These are phyloP conservation scores for Triangularia setosa DNA, from an alignment of 2,329 filamentous ascomycete genomes.

Conservation along the genomic window DNA sequence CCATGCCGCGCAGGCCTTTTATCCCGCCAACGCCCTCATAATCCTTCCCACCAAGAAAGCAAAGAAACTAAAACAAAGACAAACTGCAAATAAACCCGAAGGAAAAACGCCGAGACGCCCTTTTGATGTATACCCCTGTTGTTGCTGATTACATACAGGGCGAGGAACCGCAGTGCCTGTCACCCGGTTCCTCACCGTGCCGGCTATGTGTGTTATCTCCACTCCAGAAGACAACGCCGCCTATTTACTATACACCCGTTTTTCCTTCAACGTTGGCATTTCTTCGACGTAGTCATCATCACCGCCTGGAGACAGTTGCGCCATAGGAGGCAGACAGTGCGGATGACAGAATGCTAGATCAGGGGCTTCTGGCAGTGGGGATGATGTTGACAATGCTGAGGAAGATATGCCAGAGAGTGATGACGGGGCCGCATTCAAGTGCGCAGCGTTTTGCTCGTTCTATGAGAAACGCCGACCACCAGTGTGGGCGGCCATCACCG, in stretches of 20 bases:
- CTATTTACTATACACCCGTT: slow-evolving; percentile 9
- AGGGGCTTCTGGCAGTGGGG: neutral
- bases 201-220: slow-evolving; percentile 23
- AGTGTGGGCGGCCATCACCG: slow-evolving; percentile 53
- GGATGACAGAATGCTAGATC: neutral
- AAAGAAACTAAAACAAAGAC: slow-evolving; percentile 26
- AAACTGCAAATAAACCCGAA: slow-evolving; percentile 32
- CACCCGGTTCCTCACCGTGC: neutral
- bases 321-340: neutral
- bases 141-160: slow-evolving; percentile 30
- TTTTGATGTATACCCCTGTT: slow-evolving; percentile 45
- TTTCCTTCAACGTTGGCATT: neutral
- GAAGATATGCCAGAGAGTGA: neutral
- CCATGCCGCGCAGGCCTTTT: neutral
- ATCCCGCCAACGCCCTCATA: neutral
- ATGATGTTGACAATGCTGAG: neutral
- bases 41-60: slow-evolving; percentile 5
- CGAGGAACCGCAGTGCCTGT: neutral
- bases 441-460: neutral
- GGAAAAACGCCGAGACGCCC: slow-evolving; percentile 13
- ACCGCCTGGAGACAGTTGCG: neutral
- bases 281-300: neutral
- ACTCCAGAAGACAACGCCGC: neutral
- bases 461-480: slow-evolving; percentile 57
- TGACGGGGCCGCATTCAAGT: neutral